Percentiles rank a stretch among this genome's conserved stretches.
Conservation (phyloP, 2,329 filamentous ascomycete species). For the Apiospora hydei region DNA sequence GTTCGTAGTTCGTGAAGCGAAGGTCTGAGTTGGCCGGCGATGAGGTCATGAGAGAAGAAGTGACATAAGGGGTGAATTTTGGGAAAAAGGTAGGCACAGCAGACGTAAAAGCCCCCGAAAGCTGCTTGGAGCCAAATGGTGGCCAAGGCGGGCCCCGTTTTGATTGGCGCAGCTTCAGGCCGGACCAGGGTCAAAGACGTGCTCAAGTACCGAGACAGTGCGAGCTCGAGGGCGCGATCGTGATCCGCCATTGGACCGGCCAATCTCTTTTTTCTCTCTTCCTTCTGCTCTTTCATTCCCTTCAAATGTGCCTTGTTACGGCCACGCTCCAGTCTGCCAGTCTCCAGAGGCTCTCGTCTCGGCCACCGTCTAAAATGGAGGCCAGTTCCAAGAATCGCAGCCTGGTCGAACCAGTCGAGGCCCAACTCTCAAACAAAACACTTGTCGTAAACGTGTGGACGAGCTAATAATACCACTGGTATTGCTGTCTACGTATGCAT, state of each 20-base stretch:
- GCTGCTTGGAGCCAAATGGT: slow-evolving; percentile 37
- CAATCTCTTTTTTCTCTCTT: neutral
- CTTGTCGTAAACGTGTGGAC: neutral
- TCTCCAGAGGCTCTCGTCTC: neutral
- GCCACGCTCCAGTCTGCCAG: too few species aligned
- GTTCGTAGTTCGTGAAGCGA: slow-evolving; percentile 31
- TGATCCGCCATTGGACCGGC: slow-evolving; percentile 15
- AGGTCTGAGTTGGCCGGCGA: slow-evolving; percentile 42
- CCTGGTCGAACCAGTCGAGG: neutral
- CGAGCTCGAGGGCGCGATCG: neutral
- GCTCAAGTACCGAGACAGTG: slow-evolving; percentile 28
- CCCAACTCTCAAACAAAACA: neutral
- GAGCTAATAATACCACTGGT: neutral
- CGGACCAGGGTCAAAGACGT: slow-evolving; percentile 24
- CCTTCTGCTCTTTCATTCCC: neutral
- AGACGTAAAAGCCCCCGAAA: slow-evolving; percentile 46
- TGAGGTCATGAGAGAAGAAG: slow-evolving; percentile 49
- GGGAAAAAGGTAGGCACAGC: slow-evolving; percentile 45
- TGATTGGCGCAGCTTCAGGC: slow-evolving; percentile 20
- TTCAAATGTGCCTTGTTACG: neutral
- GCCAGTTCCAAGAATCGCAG: slow-evolving; percentile 3
- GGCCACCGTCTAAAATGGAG: slow-evolving; percentile 15
- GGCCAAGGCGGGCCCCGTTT: slow-evolving; percentile 32
- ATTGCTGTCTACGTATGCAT: neutral
- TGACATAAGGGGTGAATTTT: slow-evolving; percentile 49